A percentile compares a stretch with the other conserved stretches of the same genome.
Conservation (phyloP, 495 filamentous ascomycete species). For the Aspergillus heteromorphus region DNA sequence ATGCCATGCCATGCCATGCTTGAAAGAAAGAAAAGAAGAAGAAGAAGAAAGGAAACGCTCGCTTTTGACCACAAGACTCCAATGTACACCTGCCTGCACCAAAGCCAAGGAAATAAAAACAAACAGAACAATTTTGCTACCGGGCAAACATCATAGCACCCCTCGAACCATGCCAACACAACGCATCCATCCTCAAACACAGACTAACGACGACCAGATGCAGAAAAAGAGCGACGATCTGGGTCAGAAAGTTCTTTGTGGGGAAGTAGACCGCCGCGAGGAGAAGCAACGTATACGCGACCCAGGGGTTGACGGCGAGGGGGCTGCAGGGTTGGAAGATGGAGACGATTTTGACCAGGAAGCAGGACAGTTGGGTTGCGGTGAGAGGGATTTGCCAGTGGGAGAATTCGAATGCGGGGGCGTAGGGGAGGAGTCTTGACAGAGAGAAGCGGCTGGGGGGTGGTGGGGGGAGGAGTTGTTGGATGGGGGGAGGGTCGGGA, state of each 20-base stretch:
- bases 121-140: not conserved
- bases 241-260: conserved; percentile 19
- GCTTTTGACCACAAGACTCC: no score
- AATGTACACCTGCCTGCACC: no score
- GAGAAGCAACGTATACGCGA: conserved; percentile 56
- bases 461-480: conserved; percentile 54
- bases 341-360: conserved; percentile 52
- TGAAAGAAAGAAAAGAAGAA: no score
- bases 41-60: no score
- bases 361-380: conserved; percentile 37
- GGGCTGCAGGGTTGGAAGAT: conserved; percentile 57
- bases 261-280: conserved; percentile 52
- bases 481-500: conserved; percentile 41
- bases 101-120: not conserved
- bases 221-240: conserved; percentile 20
- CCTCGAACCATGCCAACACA: conserved; percentile 30
- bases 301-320: conserved; percentile 50
- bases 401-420: not conserved
- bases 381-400: conserved; percentile 21
- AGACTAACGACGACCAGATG: conserved; percentile 31
- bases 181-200: conserved; percentile 24
- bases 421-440: conserved; percentile 21
- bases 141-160: not conserved
- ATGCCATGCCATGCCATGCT: no score
- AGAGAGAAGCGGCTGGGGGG: conserved; percentile 28